Conservation (phyloP, 2,329 filamentous ascomycete species). For the Neodidymelliopsis sp. region DNA sequence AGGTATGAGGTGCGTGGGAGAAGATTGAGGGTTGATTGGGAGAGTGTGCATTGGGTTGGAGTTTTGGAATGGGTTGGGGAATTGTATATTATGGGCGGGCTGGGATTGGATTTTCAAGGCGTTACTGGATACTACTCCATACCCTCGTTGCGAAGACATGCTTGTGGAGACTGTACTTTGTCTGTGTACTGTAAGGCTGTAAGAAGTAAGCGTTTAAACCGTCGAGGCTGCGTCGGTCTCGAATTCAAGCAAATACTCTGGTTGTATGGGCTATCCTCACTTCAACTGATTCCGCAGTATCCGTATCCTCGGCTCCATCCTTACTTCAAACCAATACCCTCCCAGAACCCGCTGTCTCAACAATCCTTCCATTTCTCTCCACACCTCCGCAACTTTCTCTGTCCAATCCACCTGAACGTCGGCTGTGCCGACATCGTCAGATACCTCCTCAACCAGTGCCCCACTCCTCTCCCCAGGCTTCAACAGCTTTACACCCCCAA, state of each 20-base stretch:
- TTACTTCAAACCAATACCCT: constrained; percentile 64
- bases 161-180: too few relatives aligned
- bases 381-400: constrained; percentile 27
- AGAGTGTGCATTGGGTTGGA: background rate
- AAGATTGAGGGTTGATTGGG: too few relatives aligned
- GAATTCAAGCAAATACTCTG: background rate
- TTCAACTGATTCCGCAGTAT: constrained; percentile 54
- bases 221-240: too few relatives aligned
- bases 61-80: background rate
- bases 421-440: constrained; percentile 23
- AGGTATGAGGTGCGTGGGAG: background rate
- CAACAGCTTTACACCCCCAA: constrained; percentile 59
- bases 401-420: constrained; percentile 24
- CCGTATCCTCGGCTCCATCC: constrained; percentile 61
- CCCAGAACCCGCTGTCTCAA: constrained; percentile 48
- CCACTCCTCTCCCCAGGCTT: constrained; percentile 51
- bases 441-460: constrained; percentile 20
- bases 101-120: background rate
- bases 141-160: background rate
- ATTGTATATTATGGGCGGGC: constrained; percentile 8
- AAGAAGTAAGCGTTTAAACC: too few relatives aligned
- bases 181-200: background rate
- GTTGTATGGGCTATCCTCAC: too few relatives aligned
- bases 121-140: background rate
- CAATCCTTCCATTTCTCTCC: constrained; percentile 43